Conservation (phyloP, 2,329 filamentous ascomycete species). For the Neurospora crassa region DNA sequence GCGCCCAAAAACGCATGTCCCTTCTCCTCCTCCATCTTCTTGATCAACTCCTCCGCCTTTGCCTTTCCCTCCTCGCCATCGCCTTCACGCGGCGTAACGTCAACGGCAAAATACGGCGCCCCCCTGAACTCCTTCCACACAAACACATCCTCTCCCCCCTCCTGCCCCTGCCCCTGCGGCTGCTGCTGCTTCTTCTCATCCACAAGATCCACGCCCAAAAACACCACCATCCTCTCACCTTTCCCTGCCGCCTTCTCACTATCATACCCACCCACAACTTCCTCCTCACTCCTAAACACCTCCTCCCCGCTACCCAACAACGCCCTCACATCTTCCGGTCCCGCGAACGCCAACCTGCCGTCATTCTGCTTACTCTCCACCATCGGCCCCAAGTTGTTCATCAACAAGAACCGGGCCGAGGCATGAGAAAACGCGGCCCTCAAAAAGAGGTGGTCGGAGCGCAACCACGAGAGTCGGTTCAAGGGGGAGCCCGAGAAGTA, state of each 20-base stretch:
- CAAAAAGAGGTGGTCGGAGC: constrained; percentile 61
- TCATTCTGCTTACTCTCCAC: constrained; percentile 38
- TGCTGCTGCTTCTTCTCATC: constrained; percentile 16
- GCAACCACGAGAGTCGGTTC: constrained; percentile 72
- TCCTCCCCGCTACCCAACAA: constrained; percentile 37
- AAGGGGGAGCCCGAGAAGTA: constrained; percentile 74
- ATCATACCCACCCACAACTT: constrained; percentile 64
- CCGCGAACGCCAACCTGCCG: constrained; percentile 56
- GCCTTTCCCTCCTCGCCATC: constrained; percentile 46
- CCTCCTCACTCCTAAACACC: constrained; percentile 51
- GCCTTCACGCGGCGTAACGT: constrained; percentile 65
- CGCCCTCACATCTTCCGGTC: constrained; percentile 56
- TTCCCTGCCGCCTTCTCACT: constrained; percentile 43
- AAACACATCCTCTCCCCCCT: constrained; percentile 28
- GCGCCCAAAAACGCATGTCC: constrained; percentile 55
- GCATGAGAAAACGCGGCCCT: constrained; percentile 56
- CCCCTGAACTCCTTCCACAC: constrained; percentile 65
- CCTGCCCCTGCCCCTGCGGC: no score
- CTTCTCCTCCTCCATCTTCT: constrained; percentile 44
- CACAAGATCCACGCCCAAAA: constrained; percentile 61
- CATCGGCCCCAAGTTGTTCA: constrained; percentile 71
- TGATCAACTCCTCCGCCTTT: constrained; percentile 44
- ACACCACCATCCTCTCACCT: constrained; percentile 59
- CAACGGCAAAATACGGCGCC: constrained; percentile 79
- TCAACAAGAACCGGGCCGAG: constrained; percentile 61